Percentiles rank a stretch among this genome's conserved stretches.
Conservation (phyloP, 257 asterid genomes). For the Solanum rostratum region DNA sequence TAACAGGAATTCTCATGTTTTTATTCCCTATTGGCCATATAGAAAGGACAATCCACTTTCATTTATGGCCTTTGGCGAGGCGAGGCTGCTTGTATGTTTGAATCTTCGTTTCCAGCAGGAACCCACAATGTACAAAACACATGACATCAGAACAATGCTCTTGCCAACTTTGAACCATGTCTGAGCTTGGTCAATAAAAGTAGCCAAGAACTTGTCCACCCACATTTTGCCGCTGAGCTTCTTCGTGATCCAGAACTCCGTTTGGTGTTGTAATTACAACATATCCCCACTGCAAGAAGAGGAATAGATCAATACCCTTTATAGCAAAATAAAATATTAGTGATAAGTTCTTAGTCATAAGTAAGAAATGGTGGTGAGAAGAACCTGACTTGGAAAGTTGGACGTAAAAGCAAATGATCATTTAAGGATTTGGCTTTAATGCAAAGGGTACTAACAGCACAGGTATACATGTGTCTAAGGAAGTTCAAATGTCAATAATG, state of each 20-base stretch:
- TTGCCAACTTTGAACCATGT: neutral
- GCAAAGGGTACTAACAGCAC: neutral
- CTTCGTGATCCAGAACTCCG: slow-evolving; percentile 94
- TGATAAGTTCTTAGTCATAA: neutral
- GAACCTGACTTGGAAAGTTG: neutral
- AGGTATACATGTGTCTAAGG: neutral
- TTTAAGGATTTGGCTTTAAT: neutral
- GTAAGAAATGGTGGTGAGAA: neutral
- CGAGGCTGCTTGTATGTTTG: neutral
- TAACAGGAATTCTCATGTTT: neutral
- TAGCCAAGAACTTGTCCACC: slow-evolving; percentile 98
- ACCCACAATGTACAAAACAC: neutral
- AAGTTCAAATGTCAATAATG: neutral
- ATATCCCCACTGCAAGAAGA: slow-evolving; percentile 81
- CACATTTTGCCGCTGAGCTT: slow-evolving; percentile 70
- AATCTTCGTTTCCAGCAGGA: neutral
- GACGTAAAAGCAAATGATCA: neutral
- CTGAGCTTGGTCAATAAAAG: slow-evolving; percentile 36
- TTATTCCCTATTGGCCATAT: neutral
- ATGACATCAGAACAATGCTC: neutral
- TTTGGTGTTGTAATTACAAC: slow-evolving; percentile 88
- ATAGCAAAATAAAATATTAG: neutral
- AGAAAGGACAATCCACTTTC: neutral
- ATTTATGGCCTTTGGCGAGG: neutral
- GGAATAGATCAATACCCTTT: neutral